Evolutionary conservation across 805 yeast species (phyloP).

Genomic region (Pichia ethanolica): DNA sequence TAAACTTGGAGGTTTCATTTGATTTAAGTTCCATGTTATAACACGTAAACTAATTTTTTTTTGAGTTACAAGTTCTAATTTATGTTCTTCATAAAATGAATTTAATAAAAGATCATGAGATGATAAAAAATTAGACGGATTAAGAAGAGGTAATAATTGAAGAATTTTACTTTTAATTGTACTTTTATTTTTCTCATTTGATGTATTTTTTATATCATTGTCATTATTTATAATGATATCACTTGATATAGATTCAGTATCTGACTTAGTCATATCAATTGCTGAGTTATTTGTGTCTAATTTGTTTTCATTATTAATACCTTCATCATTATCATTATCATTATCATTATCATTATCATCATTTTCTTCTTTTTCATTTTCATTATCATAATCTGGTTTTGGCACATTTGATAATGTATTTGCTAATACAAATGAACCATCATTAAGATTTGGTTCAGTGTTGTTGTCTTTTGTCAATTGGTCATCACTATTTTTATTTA

Average conservation of each 20-base stretch:
- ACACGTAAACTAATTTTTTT: constrained; percentile 18
- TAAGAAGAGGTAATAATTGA: constrained; percentile 15
- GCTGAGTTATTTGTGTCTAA: too few relatives aligned
- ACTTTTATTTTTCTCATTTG: background rate
- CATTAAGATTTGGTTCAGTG: background rate
- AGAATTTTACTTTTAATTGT: constrained; percentile 9
- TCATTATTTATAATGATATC: background rate
- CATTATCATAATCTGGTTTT: background rate
- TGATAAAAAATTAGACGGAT: constrained; percentile 23
- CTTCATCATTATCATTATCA: too few relatives aligned
- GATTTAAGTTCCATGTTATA: constrained; percentile 36
- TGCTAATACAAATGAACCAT: constrained; percentile 1
- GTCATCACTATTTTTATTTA: background rate
- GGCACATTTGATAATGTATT: constrained; percentile 1
- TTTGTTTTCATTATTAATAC: background rate
- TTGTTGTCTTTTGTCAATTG: background rate
- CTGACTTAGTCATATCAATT: background rate
- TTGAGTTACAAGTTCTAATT: background rate
- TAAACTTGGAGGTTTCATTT: constrained; percentile 10
- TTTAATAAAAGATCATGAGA: constrained; percentile 13
- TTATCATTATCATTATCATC: background rate
- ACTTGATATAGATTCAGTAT: background rate
- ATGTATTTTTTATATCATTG: background rate
- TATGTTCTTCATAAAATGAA: constrained; percentile 9
- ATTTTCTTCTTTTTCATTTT: background rate